Evolutionary conservation across 2,329 filamentous ascomycete species (phyloP), one percentile per base, ranked within the genome.

Genomic region (Cercospora zeina): DNA sequence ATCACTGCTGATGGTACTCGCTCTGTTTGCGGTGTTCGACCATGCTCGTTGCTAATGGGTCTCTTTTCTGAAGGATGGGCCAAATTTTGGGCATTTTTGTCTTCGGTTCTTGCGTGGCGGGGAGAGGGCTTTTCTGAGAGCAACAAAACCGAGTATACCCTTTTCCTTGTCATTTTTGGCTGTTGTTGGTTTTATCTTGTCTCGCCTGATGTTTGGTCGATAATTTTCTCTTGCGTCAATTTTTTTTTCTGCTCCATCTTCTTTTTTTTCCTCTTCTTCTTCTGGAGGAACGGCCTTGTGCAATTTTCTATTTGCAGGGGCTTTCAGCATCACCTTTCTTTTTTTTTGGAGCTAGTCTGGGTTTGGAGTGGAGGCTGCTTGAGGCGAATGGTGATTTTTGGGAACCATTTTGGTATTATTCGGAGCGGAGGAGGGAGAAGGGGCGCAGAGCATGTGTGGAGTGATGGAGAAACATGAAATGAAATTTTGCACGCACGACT

Each of bases 41-140:
- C 11, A 19, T 21, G 39, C 39, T 27, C 24, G 24, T 3, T 27
- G 24, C 24, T 27, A 27, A 27, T 6, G 24, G 3, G 24, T 27
- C 24, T 27, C 6, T 27, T 27, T 27, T 27, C 6, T 27, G 24
- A 27, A 27, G 24, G 24, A 3, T 27, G 24, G 24, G 24, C 3
- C 24, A 27, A 6, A 27, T 27, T 27, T 24, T 45, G 19, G n/a
- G 19, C 37, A 42, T 42, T 45, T 45, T 13, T 10, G 39, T 10
- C 6, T 4, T 45, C 13, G 13, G 16, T 21, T 10, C 10, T 24
- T 13, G 19, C 21, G 16, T 42, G 39, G 19, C 24, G 24, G n/a
- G n/a, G n/a, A n/a, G n/a, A n/a, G 36, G 37, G 39, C 39, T 45
- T 45, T 45, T 45, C 39, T 45, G 39, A 45, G 39, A 45, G 39